Conservation (phyloP, 257 asterid species). For the Fraxinus pennsylvanica region DNA sequence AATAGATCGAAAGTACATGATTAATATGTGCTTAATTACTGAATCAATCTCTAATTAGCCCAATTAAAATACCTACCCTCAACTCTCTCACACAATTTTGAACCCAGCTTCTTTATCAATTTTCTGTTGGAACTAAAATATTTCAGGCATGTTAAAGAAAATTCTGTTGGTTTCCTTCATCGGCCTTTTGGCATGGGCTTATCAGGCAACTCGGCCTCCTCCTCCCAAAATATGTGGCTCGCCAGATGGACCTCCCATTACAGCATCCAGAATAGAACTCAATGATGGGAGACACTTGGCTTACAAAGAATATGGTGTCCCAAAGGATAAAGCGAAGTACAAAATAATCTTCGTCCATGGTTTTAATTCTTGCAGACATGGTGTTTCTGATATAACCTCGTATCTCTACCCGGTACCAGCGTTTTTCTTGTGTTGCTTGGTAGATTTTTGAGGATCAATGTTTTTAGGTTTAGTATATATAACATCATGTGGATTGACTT, state of each 20-base stretch:
- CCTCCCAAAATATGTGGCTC: constrained; percentile 69
- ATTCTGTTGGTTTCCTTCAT: constrained; percentile 48
- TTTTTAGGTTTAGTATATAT: background rate
- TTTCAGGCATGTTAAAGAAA: constrained; percentile 71
- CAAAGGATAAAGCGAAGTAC: constrained; percentile 62
- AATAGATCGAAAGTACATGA: no score
- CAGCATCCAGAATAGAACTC: constrained; percentile 74
- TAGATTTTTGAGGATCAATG: constrained; percentile 16
- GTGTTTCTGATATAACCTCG: constrained; percentile 36
- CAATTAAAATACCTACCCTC: background rate
- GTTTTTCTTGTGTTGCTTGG: constrained; percentile 14
- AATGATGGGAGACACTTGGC: constrained; percentile 85
- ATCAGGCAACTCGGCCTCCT: constrained; percentile 70
- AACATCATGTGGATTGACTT: constrained; percentile 3
- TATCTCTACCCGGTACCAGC: constrained; percentile 54
- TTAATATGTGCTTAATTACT: no score
- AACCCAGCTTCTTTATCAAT: background rate
- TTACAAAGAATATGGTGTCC: constrained; percentile 69
- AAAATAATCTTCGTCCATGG: constrained; percentile 73
- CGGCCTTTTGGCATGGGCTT: constrained; percentile 74
- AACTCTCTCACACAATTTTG: background rate
- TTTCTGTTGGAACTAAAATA: constrained; percentile 5
- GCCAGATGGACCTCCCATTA: constrained; percentile 61
- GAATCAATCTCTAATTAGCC: no score
- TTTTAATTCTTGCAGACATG: constrained; percentile 53